phyloP scores from a whole-genome alignment of 768 basidiomycete species.

The Trametes maxima region DNA sequence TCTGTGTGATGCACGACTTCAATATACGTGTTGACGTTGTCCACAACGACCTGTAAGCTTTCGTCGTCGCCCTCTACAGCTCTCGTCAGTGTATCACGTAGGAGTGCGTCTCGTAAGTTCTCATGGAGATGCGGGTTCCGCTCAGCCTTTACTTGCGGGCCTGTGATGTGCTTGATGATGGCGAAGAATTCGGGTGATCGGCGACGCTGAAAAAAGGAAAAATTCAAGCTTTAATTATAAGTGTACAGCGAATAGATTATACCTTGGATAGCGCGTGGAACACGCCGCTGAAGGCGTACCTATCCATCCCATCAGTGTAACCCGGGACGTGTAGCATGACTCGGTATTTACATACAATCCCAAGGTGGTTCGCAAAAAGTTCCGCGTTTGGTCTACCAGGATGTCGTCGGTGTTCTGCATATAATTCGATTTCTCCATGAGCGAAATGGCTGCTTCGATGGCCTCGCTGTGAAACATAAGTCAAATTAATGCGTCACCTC shows the following conservation, averaged over 20 bases:
- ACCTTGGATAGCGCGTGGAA: slow-evolving; percentile 63
- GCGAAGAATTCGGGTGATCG: slow-evolving; percentile 52
- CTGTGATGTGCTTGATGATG: slow-evolving; percentile 52
- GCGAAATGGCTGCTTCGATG: slow-evolving; percentile 51
- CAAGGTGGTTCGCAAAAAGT: slow-evolving; percentile 56
- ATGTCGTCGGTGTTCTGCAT: slow-evolving; percentile 56
- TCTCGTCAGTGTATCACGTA: slow-evolving; percentile 58
- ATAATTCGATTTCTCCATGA: slow-evolving; percentile 47
- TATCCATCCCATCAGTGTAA: slow-evolving; percentile 27
- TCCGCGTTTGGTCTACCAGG: slow-evolving; percentile 56
- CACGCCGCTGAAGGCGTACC: slow-evolving; percentile 60
- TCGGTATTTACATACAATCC: slow-evolving; percentile 45
- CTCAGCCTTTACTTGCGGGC: slow-evolving; percentile 38
- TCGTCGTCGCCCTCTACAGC: slow-evolving; percentile 52
- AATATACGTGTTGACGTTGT: slow-evolving; percentile 60
- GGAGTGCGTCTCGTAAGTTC: slow-evolving; percentile 46
- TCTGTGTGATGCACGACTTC: slow-evolving; percentile 57
- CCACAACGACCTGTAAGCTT: slow-evolving; percentile 53
- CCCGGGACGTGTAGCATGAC: neutral
- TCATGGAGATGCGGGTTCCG: slow-evolving; percentile 30
- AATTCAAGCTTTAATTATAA: neutral
- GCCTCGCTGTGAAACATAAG: slow-evolving; percentile 43
- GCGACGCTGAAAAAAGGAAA: slow-evolving; percentile 41
- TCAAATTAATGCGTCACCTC: neutral
- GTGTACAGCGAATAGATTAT: slow-evolving; percentile 1